Percentiles rank a stretch among this genome's conserved stretches.
These are phyloP conservation scores for Citrullus colocynthis DNA, from an alignment of 306 rosid genomes.

Conservation along the genomic window DNA sequence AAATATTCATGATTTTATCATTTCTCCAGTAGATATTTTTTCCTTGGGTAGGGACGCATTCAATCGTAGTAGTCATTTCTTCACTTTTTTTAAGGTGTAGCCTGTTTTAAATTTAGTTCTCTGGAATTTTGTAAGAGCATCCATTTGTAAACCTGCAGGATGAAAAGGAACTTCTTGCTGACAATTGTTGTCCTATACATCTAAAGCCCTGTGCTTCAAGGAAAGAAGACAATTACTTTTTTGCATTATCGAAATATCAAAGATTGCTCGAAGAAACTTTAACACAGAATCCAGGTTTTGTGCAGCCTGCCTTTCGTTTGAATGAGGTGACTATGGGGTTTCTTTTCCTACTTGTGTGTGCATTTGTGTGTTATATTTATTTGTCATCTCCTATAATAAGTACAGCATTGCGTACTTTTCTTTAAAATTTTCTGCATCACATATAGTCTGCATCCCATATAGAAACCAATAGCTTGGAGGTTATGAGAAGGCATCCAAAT, in stretches of 20 bases:
- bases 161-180: constrained; percentile 74
- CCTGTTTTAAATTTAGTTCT: not conserved
- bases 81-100: not conserved
- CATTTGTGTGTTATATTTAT: not conserved
- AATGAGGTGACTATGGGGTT: constrained; percentile 49
- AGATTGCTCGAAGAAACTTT: constrained; percentile 57
- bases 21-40: not conserved
- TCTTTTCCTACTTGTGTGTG: not conserved
- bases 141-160: constrained; percentile 37
- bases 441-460: not conserved
- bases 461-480: not conserved
- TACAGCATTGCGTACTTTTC: not conserved
- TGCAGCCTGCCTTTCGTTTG: constrained; percentile 74
- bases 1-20: not conserved
- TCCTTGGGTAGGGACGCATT: not conserved
- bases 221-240: constrained; percentile 90
- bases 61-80: not conserved
- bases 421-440: not conserved
- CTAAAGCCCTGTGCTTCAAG: constrained; percentile 82
- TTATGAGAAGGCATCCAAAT: not conserved
- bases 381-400: not conserved
- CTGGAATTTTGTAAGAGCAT: not conserved
- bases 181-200: constrained; percentile 78
- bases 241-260: constrained; percentile 77
- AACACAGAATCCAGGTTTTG: constrained; percentile 56